Base-by-base conservation (phyloP, 2,329 filamentous ascomycete species). In the Stagonosporopsis tanaceti region DNA sequence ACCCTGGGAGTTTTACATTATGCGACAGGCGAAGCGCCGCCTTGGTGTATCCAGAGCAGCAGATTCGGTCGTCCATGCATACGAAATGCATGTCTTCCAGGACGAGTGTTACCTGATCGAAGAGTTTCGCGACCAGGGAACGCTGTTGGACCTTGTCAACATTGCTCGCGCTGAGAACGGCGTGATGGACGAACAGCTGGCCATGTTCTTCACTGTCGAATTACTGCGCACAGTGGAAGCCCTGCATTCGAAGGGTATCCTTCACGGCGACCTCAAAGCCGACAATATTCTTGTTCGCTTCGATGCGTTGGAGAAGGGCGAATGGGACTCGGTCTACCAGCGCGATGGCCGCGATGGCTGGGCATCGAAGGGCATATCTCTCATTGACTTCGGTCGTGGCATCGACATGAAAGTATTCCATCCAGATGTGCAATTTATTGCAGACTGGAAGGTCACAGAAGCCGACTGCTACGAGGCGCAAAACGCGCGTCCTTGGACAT, bases 1-100 rank as follows among this genome's bases (percentile, higher is more conserved):
- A 4, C 84, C 91, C 0, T 99, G 95, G 95, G 95, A 99, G 73
- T 99, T 98, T 72, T 91, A 97, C 78, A 96, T 99, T 77, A 92
- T 98, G 81, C 89, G 92, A 1, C 86, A 92, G 53, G 87, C 91
- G 1, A 91, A 94, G 62, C 81, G 85, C 22, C 90, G 95, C 0
- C 82, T 99, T 0, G 89, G 89, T 0, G 83, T 89, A 1, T 85
- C 78, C 7, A 88, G 94, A 14, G 89, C 90, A 0, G 84, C 87
- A 0, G 87, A 91, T 3, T 96, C 91, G 14, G 83, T 99, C 57
- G 87, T 96, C 1, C 85, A 87, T 35, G 94, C 90, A 0, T 90
- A 97, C 65, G 94, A 97, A 73, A 87, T 97, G 81, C 95, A 98
- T 72, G 83, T 97, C 7, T 98, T 94, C 81, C 85, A 87, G 53